A percentile compares a stretch with the other conserved stretches of the same genome.
phyloP scores from a whole-genome alignment of 2,329 filamentous ascomycete genomes.

The Colletotrichum truncatum region DNA sequence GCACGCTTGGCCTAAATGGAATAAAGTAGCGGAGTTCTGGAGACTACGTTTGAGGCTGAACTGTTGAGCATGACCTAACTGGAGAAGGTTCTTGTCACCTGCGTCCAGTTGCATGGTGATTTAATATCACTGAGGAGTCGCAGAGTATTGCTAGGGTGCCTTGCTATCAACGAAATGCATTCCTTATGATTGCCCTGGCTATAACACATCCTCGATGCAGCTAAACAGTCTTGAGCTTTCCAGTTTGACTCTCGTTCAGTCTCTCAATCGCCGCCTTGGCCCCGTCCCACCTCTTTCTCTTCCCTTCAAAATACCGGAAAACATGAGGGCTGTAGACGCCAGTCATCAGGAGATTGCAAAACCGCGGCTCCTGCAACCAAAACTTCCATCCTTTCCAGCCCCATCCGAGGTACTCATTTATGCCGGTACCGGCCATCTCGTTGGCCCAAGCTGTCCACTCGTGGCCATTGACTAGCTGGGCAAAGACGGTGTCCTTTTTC shows the following conservation, averaged over 20 bases:
- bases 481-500: slow-evolving; percentile 29
- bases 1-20: too few relatives aligned
- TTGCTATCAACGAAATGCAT: too few relatives aligned
- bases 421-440: slow-evolving; percentile 47
- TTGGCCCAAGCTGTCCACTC: slow-evolving; percentile 45
- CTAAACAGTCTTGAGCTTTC: background rate
- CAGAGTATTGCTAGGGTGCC: too few relatives aligned
- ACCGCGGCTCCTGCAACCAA: slow-evolving; percentile 45
- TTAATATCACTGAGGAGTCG: too few relatives aligned
- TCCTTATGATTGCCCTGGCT: too few relatives aligned
- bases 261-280: slow-evolving; percentile 31
- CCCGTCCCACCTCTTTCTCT: slow-evolving; percentile 47
- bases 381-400: slow-evolving; percentile 50
- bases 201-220: too few relatives aligned
- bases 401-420: slow-evolving; percentile 48
- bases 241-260: background rate
- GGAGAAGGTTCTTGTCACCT: too few relatives aligned
- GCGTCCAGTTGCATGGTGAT: too few relatives aligned
- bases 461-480: slow-evolving; percentile 32
- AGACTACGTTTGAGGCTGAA: too few relatives aligned
- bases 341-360: slow-evolving; percentile 46
- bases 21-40: too few relatives aligned
- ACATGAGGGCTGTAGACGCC: slow-evolving; percentile 49
- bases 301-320: slow-evolving; percentile 48
- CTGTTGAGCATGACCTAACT: too few relatives aligned